Evolutionary conservation across 495 filamentous ascomycete genomes (phyloP).

Genomic region (Xylaria intraflava): DNA sequence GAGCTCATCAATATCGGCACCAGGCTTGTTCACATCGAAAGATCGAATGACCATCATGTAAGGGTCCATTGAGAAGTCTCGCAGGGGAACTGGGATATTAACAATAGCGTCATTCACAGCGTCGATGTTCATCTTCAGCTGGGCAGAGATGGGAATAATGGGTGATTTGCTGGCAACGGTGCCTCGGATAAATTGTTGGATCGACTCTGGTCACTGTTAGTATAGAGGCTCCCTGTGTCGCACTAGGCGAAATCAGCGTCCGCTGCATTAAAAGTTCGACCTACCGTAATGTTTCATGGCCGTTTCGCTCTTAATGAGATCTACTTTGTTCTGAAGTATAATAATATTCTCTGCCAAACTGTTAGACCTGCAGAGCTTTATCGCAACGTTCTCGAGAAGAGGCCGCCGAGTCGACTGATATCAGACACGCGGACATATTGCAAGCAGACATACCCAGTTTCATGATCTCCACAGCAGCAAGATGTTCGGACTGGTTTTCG

Average conservation of each 20-base stretch:
- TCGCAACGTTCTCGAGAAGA: not conserved
- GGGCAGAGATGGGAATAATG: conserved; percentile 95
- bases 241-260: not conserved
- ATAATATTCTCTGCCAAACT: conserved; percentile 67
- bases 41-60: conserved; percentile 99
- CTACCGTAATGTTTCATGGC: conserved; percentile 73
- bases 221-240: not conserved
- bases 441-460: conserved; percentile 16
- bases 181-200: conserved; percentile 94
- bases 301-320: conserved; percentile 89
- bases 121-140: conserved; percentile 99
- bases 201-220: conserved; percentile 52
- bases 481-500: conserved; percentile 68
- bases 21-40: conserved; percentile 99
- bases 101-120: conserved; percentile 92
- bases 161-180: conserved; percentile 94
- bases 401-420: not conserved
- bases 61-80: conserved; percentile 83
- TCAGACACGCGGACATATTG: not conserved
- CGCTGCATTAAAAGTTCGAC: not conserved
- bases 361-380: not conserved
- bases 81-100: conserved; percentile 80
- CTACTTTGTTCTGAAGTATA: conserved; percentile 98
- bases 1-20: conserved; percentile 97
- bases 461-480: conserved; percentile 92